A percentile compares a stretch with the other conserved stretches of the same genome.
phyloP scores from a whole-genome alignment of 345 rosid genomes.

The Eucalyptus pauciflora region DNA sequence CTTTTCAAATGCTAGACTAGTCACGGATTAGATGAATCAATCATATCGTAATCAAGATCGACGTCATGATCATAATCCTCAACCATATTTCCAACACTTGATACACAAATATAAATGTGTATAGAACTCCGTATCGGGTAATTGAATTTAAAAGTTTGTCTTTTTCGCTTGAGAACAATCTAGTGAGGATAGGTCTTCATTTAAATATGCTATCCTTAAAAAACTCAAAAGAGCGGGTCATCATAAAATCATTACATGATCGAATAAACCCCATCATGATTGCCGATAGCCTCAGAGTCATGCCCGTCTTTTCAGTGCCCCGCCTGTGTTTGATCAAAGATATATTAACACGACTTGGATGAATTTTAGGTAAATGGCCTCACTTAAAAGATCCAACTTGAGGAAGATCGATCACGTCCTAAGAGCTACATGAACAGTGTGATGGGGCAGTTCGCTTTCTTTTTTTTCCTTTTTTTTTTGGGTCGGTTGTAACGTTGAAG shows the following conservation, averaged over 20 bases:
- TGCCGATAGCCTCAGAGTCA: background rate
- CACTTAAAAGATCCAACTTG: background rate
- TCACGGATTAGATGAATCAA: too few species aligned
- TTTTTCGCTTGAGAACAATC: background rate
- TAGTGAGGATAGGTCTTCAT: fast-evolving
- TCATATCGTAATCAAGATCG: fast-evolving
- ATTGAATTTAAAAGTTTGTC: background rate
- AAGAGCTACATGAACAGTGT: background rate
- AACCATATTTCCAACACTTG: background rate
- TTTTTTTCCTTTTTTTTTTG: fast-evolving
- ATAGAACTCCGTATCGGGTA: background rate
- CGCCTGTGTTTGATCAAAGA: background rate
- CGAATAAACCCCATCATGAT: background rate
- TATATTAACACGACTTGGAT: background rate
- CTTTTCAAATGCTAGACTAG: too few species aligned
- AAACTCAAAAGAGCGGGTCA: background rate
- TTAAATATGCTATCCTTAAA: too few species aligned
- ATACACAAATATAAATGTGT: fast-evolving
- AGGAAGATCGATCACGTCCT: background rate
- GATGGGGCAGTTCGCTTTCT: too few species aligned
- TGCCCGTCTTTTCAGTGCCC: background rate
- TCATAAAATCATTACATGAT: background rate
- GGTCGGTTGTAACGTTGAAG: background rate
- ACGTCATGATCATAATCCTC: too few species aligned
- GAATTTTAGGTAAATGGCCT: background rate